Conservation (phyloP, 345 rosid genomes). For the Lumnitzera littorea region DNA sequence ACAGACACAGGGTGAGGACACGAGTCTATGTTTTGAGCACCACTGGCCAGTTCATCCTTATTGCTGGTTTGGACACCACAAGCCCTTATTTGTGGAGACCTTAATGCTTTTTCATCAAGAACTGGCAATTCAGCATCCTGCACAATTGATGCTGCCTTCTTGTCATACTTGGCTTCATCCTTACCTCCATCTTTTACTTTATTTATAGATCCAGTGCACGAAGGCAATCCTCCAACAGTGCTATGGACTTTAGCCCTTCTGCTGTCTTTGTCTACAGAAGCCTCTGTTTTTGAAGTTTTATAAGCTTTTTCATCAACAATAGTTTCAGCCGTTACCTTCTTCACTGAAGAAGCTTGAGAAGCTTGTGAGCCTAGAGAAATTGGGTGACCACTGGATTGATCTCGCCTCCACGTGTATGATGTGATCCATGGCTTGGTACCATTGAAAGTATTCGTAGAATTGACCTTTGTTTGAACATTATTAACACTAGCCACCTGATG, state of each 20-base stretch:
- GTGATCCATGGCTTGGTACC: conserved; percentile 26
- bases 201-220: too few species aligned
- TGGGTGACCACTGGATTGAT: conserved; percentile 14
- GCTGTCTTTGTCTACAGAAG: background rate
- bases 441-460: conserved; percentile 13
- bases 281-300: background rate
- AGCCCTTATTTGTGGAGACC: too few species aligned
- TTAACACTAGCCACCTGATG: conserved; percentile 4
- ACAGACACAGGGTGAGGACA: too few species aligned
- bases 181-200: too few species aligned
- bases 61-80: too few species aligned
- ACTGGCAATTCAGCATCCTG: too few species aligned
- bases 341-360: conserved; percentile 16
- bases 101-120: too few species aligned
- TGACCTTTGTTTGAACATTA: conserved; percentile 9
- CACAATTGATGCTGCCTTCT: background rate
- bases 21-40: too few species aligned
- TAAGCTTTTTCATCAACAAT: background rate
- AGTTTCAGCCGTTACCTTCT: conserved; percentile 1
- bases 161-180: background rate
- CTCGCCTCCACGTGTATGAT: conserved; percentile 27
- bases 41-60: too few species aligned
- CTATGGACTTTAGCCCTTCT: background rate
- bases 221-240: too few species aligned
- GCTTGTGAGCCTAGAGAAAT: conserved; percentile 10